A percentile compares a stretch with the other conserved stretches of the same genome.
Conservation (phyloP, 2,329 filamentous ascomycete genomes). For the Colletotrichum sp. region DNA sequence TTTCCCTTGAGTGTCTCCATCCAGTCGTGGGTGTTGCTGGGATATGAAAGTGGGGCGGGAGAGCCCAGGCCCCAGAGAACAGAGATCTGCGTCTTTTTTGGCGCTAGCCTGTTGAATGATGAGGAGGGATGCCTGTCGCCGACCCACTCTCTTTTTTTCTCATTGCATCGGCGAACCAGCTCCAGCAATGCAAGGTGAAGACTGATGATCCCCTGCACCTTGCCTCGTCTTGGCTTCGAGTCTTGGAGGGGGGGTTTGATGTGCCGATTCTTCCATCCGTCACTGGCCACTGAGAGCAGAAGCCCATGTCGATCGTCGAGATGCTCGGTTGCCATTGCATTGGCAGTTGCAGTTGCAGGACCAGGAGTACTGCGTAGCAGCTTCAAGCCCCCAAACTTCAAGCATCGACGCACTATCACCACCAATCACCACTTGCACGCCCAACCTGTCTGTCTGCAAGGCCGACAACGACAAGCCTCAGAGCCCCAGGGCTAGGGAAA, state of each 20-base stretch:
- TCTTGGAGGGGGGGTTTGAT: slow-evolving; percentile 16
- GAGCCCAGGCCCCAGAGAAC: slow-evolving; percentile 18
- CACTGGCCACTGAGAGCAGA: background rate
- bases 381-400: background rate
- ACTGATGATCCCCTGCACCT: slow-evolving; percentile 14
- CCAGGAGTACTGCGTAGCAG: background rate
- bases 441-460: background rate
- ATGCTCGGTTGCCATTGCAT: slow-evolving; percentile 12
- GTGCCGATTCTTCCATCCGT: slow-evolving; percentile 22
- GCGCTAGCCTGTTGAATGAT: slow-evolving; percentile 18
- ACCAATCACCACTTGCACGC: background rate
- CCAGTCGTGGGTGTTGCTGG: background rate
- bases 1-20: background rate
- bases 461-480: background rate
- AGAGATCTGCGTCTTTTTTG: slow-evolving; percentile 23
- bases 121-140: background rate
- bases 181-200: slow-evolving; percentile 7
- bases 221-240: slow-evolving; percentile 15
- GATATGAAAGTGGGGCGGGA: background rate
- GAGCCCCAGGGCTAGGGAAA: background rate
- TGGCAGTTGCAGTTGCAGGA: slow-evolving; percentile 15
- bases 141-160: background rate
- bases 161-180: slow-evolving; percentile 1
- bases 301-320: slow-evolving; percentile 16
- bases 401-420: background rate